Evolutionary conservation across 106 monocot genomes (phyloP), one percentile per base, ranked within the genome.

Genomic region (Dendrobium catenatum): DNA sequence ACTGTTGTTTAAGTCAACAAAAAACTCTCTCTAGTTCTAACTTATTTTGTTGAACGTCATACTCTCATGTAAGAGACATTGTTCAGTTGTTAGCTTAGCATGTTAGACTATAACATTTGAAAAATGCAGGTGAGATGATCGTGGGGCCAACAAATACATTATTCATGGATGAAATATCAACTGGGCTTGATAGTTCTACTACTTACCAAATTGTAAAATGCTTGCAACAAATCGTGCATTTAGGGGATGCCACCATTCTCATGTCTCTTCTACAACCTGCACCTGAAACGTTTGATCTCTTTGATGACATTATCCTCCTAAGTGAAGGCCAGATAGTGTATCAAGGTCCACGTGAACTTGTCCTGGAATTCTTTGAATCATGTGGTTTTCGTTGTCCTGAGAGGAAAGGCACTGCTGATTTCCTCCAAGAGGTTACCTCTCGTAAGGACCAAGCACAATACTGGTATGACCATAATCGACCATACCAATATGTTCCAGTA

Each of bases 401-500:
- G 68, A 79, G 92, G 7, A 92, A 92, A 73, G 88, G 83, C 9
- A 42, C 88, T 9, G 87, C 89, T 22, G 92, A 92, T 55, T 92
- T 92, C 49, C 92, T 92, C 20, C 92, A 89, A 70, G 92, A 92
- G 89, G 95, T 95, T 9, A 95, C 92, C 11, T 95, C 95, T 15
- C 83, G 77, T 81, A 95, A 95, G 70, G 95, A 95, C 77, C 95
- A 92, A 80, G 87, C 85, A 47, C 92, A 95, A 81, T 95, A 95
- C 72, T 95, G 95, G 95, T 80, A 76, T 1, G 84, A 90, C 59
- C 82, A 72, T 61, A 42, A 15, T 4, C 82, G 58, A 31, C 92
- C 90, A 0, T 95, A 95, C 77, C 37, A 79, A 16, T 92, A 90
- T 76, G 58, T 92, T 17, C 42, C 95, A 4, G 90, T 89, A 22